Conservation (phyloP, 345 rosid genomes). For the Sisymbrium altissimum region DNA sequence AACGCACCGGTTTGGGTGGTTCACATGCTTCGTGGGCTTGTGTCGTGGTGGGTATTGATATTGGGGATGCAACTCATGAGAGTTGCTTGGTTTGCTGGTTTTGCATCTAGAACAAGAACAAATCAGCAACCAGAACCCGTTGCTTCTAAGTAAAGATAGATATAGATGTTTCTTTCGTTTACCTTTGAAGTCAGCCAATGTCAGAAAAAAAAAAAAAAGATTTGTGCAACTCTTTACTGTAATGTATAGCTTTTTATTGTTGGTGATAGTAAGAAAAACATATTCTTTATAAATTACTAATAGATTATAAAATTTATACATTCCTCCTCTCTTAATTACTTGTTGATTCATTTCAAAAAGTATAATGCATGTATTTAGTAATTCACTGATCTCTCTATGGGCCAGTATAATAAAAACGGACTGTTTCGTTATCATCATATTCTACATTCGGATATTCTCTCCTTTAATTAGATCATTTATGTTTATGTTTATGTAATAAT, state of each 20-base stretch:
- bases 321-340: neutral
- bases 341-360: neutral
- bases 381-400: neutral
- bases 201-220: neutral
- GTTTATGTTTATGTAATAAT: neutral
- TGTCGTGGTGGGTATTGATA: constrained; percentile 91
- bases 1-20: constrained; percentile 73
- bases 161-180: neutral
- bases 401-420: neutral
- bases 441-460: neutral
- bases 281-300: neutral
- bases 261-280: constrained; percentile 9
- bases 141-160: constrained; percentile 36
- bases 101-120: constrained; percentile 38
- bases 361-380: too few species aligned
- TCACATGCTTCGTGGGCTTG: constrained; percentile 73
- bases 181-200: constrained; percentile 4
- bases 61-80: constrained; percentile 93
- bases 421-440: neutral
- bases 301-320: neutral
- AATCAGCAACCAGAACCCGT: constrained; percentile 19
- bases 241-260: constrained; percentile 17
- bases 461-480: too few species aligned
- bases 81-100: constrained; percentile 97
- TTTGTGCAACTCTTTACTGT: neutral